These are phyloP conservation scores for Pythium aristosporum DNA, from an alignment of 352 stramenopile species.

Conservation along the genomic window DNA sequence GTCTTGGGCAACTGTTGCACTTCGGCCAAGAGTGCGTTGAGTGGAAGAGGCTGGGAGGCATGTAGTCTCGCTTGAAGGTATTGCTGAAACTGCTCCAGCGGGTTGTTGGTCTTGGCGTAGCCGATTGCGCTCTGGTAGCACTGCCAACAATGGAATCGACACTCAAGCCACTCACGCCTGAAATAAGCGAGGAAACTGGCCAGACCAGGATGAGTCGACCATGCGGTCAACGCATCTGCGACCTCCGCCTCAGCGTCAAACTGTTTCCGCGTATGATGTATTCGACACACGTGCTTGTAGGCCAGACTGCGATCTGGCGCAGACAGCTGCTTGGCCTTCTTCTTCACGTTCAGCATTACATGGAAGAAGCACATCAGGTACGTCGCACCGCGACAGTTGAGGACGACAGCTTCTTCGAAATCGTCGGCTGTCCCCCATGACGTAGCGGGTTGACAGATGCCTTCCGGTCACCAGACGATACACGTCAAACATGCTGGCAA, in stretches of 20 bases:
- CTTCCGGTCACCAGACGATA: constrained; percentile 12
- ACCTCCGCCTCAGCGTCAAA: not conserved
- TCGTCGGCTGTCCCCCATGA: constrained; percentile 13
- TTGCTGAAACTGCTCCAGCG: constrained; percentile 20
- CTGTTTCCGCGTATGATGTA: constrained; percentile 18
- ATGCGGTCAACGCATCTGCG: not conserved
- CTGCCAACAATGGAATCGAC: constrained; percentile 14
- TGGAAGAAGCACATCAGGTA: constrained; percentile 37
- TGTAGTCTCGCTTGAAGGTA: constrained; percentile 17
- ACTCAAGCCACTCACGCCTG: constrained; percentile 25
- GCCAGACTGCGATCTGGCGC: constrained; percentile 2
- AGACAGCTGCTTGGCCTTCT: not conserved
- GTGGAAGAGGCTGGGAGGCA: constrained; percentile 1
- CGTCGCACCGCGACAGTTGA: not conserved
- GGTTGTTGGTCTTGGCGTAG: constrained; percentile 13
- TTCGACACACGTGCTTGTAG: constrained; percentile 21
- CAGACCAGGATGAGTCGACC: not conserved
- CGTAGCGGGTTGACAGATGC: not conserved
- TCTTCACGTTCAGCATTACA: constrained; percentile 21
- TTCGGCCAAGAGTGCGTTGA: constrained; percentile 3
- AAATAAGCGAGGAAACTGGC: constrained; percentile 14
- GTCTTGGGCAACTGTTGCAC: constrained; percentile 12
- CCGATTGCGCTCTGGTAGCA: constrained; percentile 3
- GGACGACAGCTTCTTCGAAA: not conserved
- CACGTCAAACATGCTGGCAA: constrained; percentile 6